Evolutionary conservation across 2,329 filamentous ascomycete genomes (phyloP).

Genomic region (Albophoma yamanashiensis): DNA sequence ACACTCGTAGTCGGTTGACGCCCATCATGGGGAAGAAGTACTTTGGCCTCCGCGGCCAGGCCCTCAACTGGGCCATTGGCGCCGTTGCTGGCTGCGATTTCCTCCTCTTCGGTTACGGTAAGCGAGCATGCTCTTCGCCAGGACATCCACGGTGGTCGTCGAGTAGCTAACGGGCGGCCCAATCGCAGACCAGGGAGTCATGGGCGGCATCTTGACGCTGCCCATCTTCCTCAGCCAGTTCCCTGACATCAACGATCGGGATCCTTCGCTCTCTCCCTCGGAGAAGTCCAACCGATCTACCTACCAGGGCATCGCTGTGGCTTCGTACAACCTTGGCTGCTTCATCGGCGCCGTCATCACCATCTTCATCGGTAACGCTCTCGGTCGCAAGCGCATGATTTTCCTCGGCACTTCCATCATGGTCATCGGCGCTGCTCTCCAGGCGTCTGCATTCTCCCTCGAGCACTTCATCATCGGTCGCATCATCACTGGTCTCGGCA

Average conservation of each 20-base stretch:
- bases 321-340: slow-evolving; percentile 50
- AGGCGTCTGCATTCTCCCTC: slow-evolving; percentile 43
- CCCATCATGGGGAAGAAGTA: slow-evolving; percentile 29
- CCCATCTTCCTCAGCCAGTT: slow-evolving; percentile 47
- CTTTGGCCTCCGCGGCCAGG: slow-evolving; percentile 54
- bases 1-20: background rate
- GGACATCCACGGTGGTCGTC: background rate
- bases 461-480: slow-evolving; percentile 47
- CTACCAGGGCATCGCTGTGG: slow-evolving; percentile 43
- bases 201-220: slow-evolving; percentile 64
- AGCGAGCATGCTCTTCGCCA: background rate
- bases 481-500: slow-evolving; percentile 47
- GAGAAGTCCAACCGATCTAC: slow-evolving; percentile 33
- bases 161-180: background rate
- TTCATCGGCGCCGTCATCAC: slow-evolving; percentile 54
- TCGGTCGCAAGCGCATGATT: slow-evolving; percentile 49
- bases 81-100: slow-evolving; percentile 66
- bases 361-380: slow-evolving; percentile 53
- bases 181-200: slow-evolving; percentile 60
- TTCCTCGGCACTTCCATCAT: slow-evolving; percentile 49
- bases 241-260: slow-evolving; percentile 35
- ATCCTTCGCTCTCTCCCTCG: slow-evolving; percentile 20
- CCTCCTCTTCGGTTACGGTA: slow-evolving; percentile 49
- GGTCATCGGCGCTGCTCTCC: slow-evolving; percentile 46
- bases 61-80: slow-evolving; percentile 58